A percentile compares a stretch with the other conserved stretches of the same genome.
phyloP scores from a whole-genome alignment of 2,329 filamentous ascomycete species.

The Acarospora socialis region DNA sequence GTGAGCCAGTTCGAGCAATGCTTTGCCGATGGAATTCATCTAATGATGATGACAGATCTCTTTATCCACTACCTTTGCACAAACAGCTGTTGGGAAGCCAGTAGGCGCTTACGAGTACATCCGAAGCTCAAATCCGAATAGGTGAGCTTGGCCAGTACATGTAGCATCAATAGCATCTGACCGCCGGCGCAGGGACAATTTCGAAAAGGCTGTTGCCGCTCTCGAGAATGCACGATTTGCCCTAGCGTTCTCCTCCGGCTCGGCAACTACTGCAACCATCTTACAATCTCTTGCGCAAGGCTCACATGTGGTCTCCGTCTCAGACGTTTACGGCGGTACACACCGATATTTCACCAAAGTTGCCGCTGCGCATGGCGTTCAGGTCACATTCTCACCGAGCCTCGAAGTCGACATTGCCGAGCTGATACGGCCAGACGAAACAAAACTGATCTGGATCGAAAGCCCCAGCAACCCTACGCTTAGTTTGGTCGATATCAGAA shows the following conservation, averaged over 20 bases:
- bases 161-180: slow-evolving; percentile 8
- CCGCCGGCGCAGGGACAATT: slow-evolving; percentile 51
- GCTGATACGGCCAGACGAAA: slow-evolving; percentile 67
- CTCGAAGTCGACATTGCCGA: slow-evolving; percentile 78
- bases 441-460: slow-evolving; percentile 95
- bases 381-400: slow-evolving; percentile 84
- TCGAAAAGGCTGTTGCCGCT: slow-evolving; percentile 79
- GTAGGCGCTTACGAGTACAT: slow-evolving; percentile 88
- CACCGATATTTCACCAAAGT: slow-evolving; percentile 99
- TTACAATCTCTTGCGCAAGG: slow-evolving; percentile 83
- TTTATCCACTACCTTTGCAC: slow-evolving; percentile 91
- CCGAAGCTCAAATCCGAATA: slow-evolving; percentile 85
- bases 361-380: slow-evolving; percentile 81
- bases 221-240: slow-evolving; percentile 88
- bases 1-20: slow-evolving; percentile 24
- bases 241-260: slow-evolving; percentile 86
- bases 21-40: not conserved
- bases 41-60: slow-evolving; percentile 48
- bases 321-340: slow-evolving; percentile 94
- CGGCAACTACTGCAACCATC: slow-evolving; percentile 82
- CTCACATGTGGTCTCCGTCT: slow-evolving; percentile 90
- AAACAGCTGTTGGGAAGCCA: slow-evolving; percentile 73
- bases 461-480: slow-evolving; percentile 89
- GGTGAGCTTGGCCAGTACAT: slow-evolving; percentile 24
- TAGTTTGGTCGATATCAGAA: slow-evolving; percentile 79